These are phyloP conservation scores for Phyllosticta capitalensis DNA, from an alignment of 2,329 filamentous ascomycete species.

Conservation along the genomic window DNA sequence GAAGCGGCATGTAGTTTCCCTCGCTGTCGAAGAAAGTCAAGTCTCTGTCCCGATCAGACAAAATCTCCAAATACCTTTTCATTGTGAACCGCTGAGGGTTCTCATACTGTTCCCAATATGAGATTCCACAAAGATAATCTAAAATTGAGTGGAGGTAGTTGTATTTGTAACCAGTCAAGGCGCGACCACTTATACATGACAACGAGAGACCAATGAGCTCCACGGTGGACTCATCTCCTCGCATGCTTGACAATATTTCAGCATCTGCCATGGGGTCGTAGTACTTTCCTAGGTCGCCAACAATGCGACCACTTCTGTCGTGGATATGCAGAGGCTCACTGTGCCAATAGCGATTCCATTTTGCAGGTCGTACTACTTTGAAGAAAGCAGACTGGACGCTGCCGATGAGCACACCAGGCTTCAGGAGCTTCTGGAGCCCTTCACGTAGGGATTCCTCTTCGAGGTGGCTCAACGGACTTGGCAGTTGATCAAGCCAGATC, in stretches of 20 bases:
- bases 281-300: not conserved
- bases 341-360: too few relatives aligned
- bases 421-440: not conserved
- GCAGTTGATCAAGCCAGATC: too few relatives aligned
- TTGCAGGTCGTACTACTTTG: not conserved
- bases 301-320: not conserved
- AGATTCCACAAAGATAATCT: not conserved
- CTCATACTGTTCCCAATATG: not conserved
- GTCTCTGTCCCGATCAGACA: not conserved
- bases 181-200: not conserved
- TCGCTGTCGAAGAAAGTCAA: not conserved
- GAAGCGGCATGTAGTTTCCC: not conserved
- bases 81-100: too few relatives aligned
- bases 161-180: too few relatives aligned
- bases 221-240: not conserved
- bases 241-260: too few relatives aligned
- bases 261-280: not conserved
- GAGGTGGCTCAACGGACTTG: too few relatives aligned
- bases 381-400: not conserved
- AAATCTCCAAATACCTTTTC: not conserved
- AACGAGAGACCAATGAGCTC: not conserved
- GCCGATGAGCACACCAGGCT: too few relatives aligned
- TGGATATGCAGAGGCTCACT: not conserved
- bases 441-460: too few relatives aligned
- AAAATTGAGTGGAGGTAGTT: not conserved